Evolutionary conservation across 2,329 filamentous ascomycete species (phyloP).

Genomic region (Penicillium expansum): DNA sequence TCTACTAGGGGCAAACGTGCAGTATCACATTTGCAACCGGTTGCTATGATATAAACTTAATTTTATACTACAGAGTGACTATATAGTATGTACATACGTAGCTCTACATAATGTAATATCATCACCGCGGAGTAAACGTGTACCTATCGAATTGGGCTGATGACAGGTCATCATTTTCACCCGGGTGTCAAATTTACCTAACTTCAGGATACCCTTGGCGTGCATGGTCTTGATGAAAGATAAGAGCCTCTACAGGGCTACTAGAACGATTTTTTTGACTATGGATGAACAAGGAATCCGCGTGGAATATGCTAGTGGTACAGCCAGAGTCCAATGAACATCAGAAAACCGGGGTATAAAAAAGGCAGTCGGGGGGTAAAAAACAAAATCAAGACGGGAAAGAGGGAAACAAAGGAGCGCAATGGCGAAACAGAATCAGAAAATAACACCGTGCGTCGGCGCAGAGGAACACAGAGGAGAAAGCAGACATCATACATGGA

Average conservation of each 20-base stretch:
- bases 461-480: background rate
- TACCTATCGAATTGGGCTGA: conserved; percentile 4
- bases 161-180: background rate
- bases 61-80: too few species aligned
- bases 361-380: conserved; percentile 6
- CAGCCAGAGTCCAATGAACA: conserved; percentile 31
- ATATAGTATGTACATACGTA: too few species aligned
- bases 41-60: background rate
- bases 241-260: conserved; percentile 7
- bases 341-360: conserved; percentile 31
- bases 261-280: conserved; percentile 16
- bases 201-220: too few species aligned
- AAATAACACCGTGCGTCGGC: conserved; percentile 16
- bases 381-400: conserved; percentile 4
- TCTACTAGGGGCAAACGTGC: conserved; percentile 1
- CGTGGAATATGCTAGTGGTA: conserved; percentile 24
- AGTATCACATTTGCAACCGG: conserved; percentile 7
- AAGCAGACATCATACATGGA: conserved; percentile 18
- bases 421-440: conserved; percentile 6
- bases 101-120: background rate
- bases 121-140: background rate
- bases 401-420: conserved; percentile 3
- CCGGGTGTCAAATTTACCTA: background rate
- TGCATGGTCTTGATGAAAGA: background rate
- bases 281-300: conserved; percentile 18